Percentiles rank a stretch among this genome's conserved stretches.
phyloP scores from a whole-genome alignment of 306 rosid species.

The Dalbergia cultrata region DNA sequence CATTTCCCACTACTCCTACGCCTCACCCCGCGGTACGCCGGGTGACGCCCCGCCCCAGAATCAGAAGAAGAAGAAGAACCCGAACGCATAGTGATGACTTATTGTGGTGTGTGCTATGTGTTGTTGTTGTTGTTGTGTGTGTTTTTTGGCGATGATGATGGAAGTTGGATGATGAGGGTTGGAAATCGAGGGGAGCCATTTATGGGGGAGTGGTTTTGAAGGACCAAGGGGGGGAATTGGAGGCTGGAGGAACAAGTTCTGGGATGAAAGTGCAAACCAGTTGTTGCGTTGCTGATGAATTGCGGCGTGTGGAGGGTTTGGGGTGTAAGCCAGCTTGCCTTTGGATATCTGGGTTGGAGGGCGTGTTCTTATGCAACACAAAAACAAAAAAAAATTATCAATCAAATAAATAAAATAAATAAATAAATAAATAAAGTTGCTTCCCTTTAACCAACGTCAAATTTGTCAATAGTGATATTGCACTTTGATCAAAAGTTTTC shows the following conservation, averaged over 20 bases:
- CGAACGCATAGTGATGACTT: neutral
- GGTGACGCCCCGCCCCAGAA: conserved; percentile 45
- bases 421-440: neutral
- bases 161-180: neutral
- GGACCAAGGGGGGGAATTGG: neutral
- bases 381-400: neutral
- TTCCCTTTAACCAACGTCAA: conserved; percentile 5
- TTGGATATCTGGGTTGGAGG: conserved; percentile 44
- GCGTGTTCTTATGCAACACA: conserved; percentile 26
- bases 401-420: too few relatives aligned
- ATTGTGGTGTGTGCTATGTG: too few relatives aligned
- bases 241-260: neutral
- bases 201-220: neutral
- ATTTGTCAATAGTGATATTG: neutral
- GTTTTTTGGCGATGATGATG: neutral
- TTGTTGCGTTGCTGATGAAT: conserved; percentile 26
- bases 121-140: neutral
- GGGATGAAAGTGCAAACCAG: conserved; percentile 41
- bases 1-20: conserved; percentile 61
- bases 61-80: neutral
- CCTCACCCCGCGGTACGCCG: conserved; percentile 58
- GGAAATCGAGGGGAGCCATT: conserved; percentile 36
- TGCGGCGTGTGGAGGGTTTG: conserved; percentile 23
- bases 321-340: conserved; percentile 38
- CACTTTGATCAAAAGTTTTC: neutral